phyloP scores from a whole-genome alignment of 2,329 filamentous ascomycete species.

The Fusarium devonianum region DNA sequence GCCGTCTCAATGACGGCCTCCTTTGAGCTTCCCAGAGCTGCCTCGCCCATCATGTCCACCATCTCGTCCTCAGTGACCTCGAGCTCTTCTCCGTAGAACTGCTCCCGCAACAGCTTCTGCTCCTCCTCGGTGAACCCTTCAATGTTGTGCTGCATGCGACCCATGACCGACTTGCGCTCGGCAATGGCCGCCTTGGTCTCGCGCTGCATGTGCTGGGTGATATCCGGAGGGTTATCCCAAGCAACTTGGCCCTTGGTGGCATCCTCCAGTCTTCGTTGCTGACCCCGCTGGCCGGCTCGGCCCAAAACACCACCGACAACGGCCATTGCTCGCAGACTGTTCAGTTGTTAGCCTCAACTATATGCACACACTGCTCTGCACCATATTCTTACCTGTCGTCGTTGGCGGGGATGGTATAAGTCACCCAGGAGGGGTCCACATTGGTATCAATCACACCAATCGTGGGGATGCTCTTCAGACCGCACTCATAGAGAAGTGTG shows the following conservation, averaged over 20 bases:
- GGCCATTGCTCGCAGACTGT: conserved; percentile 79
- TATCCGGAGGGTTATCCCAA: conserved; percentile 61
- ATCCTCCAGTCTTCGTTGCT: conserved; percentile 68
- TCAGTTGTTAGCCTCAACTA: conserved; percentile 34
- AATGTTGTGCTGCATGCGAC: conserved; percentile 46
- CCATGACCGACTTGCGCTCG: conserved; percentile 49
- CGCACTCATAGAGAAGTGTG: conserved; percentile 89
- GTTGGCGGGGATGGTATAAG: conserved; percentile 95
- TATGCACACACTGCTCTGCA: background rate
- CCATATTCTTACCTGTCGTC: conserved; percentile 80
- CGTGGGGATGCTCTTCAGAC: conserved; percentile 85
- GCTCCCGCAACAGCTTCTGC: conserved; percentile 44
- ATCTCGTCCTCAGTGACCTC: conserved; percentile 49
- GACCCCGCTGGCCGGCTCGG: conserved; percentile 80
- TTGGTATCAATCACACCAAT: conserved; percentile 96
- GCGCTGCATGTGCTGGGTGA: conserved; percentile 50
- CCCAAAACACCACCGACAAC: conserved; percentile 87
- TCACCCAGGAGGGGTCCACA: conserved; percentile 89
- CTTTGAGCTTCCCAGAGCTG: conserved; percentile 26
- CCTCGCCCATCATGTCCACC: conserved; percentile 45
- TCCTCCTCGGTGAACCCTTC: conserved; percentile 51
- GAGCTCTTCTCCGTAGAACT: conserved; percentile 38
- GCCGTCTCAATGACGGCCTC: conserved; percentile 9
- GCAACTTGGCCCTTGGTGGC: conserved; percentile 69
- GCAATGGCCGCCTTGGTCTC: conserved; percentile 42